Evolutionary conservation across 2,329 filamentous ascomycete genomes (phyloP).

Genomic region (Colletotrichum kahawae): DNA sequence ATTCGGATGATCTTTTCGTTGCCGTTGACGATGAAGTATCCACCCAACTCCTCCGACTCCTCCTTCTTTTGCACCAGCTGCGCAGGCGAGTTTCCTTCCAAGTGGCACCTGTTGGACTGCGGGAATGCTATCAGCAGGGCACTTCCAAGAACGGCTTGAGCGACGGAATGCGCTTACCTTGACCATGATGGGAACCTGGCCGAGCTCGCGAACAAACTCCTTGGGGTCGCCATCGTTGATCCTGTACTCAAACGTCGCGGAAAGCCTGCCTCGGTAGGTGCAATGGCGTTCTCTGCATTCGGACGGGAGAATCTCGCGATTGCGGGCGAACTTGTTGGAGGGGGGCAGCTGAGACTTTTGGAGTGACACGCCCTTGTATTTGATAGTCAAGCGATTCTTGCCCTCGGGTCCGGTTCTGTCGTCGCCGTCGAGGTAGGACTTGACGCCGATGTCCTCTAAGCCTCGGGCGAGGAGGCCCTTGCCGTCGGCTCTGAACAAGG

Average conservation of each 20-base stretch:
- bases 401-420: conserved; percentile 61
- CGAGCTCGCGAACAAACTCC: conserved; percentile 84
- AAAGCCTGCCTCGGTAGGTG: conserved; percentile 87
- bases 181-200: conserved; percentile 91
- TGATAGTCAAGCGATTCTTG: conserved; percentile 78
- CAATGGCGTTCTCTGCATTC: conserved; percentile 95
- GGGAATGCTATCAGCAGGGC: conserved; percentile 27
- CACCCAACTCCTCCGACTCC: conserved; percentile 93
- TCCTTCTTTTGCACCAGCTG: conserved; percentile 87
- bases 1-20: conserved; percentile 97
- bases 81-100: conserved; percentile 83
- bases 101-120: conserved; percentile 87
- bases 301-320: conserved; percentile 85
- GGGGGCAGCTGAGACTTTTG: conserved; percentile 82
- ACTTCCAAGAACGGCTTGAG: not conserved
- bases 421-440: conserved; percentile 84
- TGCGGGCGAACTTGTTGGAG: conserved; percentile 82
- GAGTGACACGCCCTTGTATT: conserved; percentile 81
- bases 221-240: conserved; percentile 87
- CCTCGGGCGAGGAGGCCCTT: conserved; percentile 70
- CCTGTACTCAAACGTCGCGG: conserved; percentile 81
- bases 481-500: conserved; percentile 77
- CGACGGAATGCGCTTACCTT: conserved; percentile 62
- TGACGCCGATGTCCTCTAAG: conserved; percentile 87
- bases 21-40: conserved; percentile 97